A percentile compares a stretch with the other conserved stretches of the same genome.
Conservation (phyloP, 345 rosid genomes). For the Bretschneidera sinensis region DNA sequence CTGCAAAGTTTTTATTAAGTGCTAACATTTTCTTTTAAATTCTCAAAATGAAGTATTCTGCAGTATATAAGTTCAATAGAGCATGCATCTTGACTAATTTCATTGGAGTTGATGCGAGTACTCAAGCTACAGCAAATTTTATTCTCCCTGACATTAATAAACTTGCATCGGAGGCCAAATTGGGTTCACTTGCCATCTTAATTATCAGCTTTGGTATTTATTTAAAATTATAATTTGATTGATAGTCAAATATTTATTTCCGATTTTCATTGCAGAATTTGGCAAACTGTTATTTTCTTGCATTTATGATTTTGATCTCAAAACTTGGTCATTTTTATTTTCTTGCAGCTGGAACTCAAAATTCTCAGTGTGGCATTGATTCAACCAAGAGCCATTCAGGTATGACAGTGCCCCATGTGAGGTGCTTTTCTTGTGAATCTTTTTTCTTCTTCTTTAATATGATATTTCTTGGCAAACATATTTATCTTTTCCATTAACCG, state of each 20-base stretch:
- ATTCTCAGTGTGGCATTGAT: conserved; percentile 54
- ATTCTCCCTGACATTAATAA: conserved; percentile 79
- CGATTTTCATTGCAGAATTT: conserved; percentile 7
- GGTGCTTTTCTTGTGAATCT: too few relatives aligned
- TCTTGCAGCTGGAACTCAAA: conserved; percentile 69
- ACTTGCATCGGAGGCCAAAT: conserved; percentile 72
- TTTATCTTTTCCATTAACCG: not conserved
- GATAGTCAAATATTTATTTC: not conserved
- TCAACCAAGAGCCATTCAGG: conserved; percentile 57
- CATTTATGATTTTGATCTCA: conserved; percentile 13
- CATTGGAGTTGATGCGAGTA: conserved; percentile 61
- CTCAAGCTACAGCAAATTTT: conserved; percentile 68
- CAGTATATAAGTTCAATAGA: conserved; percentile 79
- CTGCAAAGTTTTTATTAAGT: conserved; percentile 5
- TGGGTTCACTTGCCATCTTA: conserved; percentile 74
- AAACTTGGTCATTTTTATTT: conserved; percentile 15
- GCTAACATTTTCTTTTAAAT: conserved; percentile 26
- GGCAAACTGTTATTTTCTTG: conserved; percentile 12
- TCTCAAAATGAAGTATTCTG: conserved; percentile 69
- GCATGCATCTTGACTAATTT: conserved; percentile 72
- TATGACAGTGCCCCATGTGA: conserved; percentile 24
- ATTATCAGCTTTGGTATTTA: conserved; percentile 92
- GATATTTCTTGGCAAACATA: not conserved
- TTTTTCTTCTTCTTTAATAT: not conserved
- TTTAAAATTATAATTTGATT: not conserved